Conservation (phyloP, 2,329 filamentous ascomycete genomes). For the Fusarium pseudograminearum region DNA sequence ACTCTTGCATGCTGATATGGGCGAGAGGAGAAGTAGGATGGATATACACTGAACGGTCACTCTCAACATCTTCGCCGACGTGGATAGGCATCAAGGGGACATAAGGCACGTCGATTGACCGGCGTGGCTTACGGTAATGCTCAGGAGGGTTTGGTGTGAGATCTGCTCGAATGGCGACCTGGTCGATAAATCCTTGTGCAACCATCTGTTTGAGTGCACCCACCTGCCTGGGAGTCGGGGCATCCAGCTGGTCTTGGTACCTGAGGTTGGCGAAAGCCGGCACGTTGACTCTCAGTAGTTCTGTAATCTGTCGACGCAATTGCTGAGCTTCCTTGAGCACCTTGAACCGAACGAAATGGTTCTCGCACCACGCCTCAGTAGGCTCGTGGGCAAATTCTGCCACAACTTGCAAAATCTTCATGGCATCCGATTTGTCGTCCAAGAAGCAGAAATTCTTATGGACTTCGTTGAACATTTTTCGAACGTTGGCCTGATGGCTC, state of each 20-base stretch:
- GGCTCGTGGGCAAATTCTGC: conserved; percentile 85
- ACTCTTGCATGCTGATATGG: conserved; percentile 74
- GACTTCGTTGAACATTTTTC: conserved; percentile 73
- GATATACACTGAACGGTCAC: conserved; percentile 81
- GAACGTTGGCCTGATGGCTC: conserved; percentile 73
- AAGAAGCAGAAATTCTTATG: conserved; percentile 83
- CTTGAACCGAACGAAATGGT: conserved; percentile 89
- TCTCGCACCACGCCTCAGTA: conserved; percentile 79
- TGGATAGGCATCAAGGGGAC: conserved; percentile 81
- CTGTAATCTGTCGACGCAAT: conserved; percentile 83
- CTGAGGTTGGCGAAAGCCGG: conserved; percentile 70
- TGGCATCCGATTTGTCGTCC: conserved; percentile 86
- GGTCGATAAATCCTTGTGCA: conserved; percentile 92
- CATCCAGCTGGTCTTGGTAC: conserved; percentile 67
- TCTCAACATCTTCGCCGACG: conserved; percentile 53
- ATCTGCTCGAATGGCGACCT: conserved; percentile 92
- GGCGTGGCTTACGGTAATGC: conserved; percentile 74
- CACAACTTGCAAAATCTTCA: conserved; percentile 90
- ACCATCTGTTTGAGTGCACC: conserved; percentile 90
- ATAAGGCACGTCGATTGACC: conserved; percentile 94
- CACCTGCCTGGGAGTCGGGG: conserved; percentile 75
- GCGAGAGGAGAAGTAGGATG: conserved; percentile 88
- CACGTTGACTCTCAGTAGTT: conserved; percentile 81
- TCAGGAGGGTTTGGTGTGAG: conserved; percentile 80
- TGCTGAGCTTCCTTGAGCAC: conserved; percentile 87